Evolutionary conservation across 371 early-diverging fungal species (phyloP).

Genomic region (Funneliformis caledonium): DNA sequence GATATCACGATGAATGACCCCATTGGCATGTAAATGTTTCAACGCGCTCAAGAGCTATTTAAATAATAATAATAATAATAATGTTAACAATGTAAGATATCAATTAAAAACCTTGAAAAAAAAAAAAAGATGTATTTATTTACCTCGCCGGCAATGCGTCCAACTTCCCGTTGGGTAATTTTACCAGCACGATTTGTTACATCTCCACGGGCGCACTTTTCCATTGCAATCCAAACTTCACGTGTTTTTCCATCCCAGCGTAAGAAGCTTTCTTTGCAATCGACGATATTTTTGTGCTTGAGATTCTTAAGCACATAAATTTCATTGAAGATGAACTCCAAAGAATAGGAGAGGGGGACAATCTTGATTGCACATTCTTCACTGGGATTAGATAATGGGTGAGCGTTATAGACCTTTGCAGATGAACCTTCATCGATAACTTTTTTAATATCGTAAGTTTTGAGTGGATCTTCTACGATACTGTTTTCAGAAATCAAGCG

Average conservation of each 20-base stretch:
- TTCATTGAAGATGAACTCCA: constrained; percentile 40
- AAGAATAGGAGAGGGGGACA: constrained; percentile 34
- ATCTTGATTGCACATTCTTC: constrained; percentile 37
- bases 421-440: constrained; percentile 41
- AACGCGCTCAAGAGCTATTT: constrained; percentile 25
- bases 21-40: constrained; percentile 30
- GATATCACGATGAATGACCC: constrained; percentile 39
- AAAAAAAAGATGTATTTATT: not conserved
- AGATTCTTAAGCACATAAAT: constrained; percentile 33
- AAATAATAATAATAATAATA: not conserved
- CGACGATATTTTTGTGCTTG: constrained; percentile 40
- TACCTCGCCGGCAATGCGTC: constrained; percentile 36
- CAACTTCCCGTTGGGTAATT: constrained; percentile 29
- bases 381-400: not conserved
- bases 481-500: constrained; percentile 29
- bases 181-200: constrained; percentile 37
- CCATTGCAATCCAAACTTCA: constrained; percentile 38
- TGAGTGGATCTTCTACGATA: not conserved
- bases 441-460: constrained; percentile 29
- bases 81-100: not conserved
- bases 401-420: constrained; percentile 34
- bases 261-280: constrained; percentile 36
- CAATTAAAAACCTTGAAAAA: not conserved
- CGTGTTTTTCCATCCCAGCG: constrained; percentile 37
- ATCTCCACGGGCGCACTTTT: constrained; percentile 41